phyloP scores from a whole-genome alignment of 805 yeast species.

The Brettanomyces custersianus region DNA sequence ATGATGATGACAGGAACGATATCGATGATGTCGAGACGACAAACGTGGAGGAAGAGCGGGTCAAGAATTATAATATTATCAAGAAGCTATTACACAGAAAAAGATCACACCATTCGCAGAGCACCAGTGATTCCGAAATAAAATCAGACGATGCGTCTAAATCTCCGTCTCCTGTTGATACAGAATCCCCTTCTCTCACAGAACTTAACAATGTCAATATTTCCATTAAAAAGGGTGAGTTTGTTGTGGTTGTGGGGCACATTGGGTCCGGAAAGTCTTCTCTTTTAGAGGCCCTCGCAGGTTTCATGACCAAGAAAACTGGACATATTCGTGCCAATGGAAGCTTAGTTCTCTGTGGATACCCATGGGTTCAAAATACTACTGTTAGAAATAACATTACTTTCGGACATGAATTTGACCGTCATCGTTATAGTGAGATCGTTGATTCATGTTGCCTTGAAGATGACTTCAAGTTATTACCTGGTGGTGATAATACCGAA shows the following conservation, averaged over 20 bases:
- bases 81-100: background rate
- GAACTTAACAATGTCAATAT: slow-evolving; percentile 41
- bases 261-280: slow-evolving; percentile 67
- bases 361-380: slow-evolving; percentile 78
- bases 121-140: background rate
- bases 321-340: slow-evolving; percentile 53
- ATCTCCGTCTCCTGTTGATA: background rate
- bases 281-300: slow-evolving; percentile 59
- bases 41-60: background rate
- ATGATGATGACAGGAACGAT: slow-evolving; percentile 18
- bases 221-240: slow-evolving; percentile 51
- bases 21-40: slow-evolving; percentile 11
- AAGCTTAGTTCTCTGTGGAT: slow-evolving; percentile 43
- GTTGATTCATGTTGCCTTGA: slow-evolving; percentile 58
- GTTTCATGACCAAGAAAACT: slow-evolving; percentile 48
- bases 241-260: slow-evolving; percentile 68
- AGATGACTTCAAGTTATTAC: slow-evolving; percentile 55
- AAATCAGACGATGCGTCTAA: background rate
- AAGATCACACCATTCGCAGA: background rate
- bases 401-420: slow-evolving; percentile 53
- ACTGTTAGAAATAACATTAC: slow-evolving; percentile 67
- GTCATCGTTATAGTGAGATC: slow-evolving; percentile 41
- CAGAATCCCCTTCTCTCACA: background rate
- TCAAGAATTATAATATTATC: slow-evolving; percentile 1
- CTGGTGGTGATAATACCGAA: slow-evolving; percentile 70